phyloP scores from a whole-genome alignment of 2,329 filamentous ascomycete genomes.

The Fusarium vanettenii region DNA sequence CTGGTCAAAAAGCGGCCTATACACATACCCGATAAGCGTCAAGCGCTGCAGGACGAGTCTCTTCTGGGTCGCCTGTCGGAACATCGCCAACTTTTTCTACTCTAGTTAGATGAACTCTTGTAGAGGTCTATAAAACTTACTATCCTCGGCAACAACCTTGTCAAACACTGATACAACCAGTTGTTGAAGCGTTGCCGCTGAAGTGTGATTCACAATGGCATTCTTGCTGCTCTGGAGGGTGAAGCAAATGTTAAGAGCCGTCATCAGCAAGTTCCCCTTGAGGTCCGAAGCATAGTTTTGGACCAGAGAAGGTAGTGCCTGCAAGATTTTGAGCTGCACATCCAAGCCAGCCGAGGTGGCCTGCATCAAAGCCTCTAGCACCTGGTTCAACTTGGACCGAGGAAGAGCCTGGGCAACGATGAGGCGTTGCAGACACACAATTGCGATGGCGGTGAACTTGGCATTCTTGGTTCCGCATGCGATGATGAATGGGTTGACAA shows the following conservation, averaged over 20 bases:
- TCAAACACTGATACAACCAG: conserved; percentile 94
- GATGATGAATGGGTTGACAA: conserved; percentile 93
- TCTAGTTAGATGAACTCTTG: conserved; percentile 23
- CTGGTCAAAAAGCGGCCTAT: background rate
- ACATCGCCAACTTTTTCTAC: conserved; percentile 61
- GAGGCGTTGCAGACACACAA: conserved; percentile 89
- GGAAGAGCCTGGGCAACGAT: conserved; percentile 86
- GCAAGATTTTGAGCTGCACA: conserved; percentile 94
- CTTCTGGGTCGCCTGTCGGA: conserved; percentile 69
- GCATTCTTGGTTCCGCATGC: conserved; percentile 91
- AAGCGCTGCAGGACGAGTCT: conserved; percentile 79
- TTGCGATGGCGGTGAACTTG: conserved; percentile 88
- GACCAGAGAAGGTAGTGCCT: conserved; percentile 87
- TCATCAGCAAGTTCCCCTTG: conserved; percentile 83
- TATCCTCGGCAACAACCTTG: conserved; percentile 86
- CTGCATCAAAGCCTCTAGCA: conserved; percentile 88
- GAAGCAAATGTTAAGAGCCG: conserved; percentile 89
- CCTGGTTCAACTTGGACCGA: conserved; percentile 81
- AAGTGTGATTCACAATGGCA: conserved; percentile 93
- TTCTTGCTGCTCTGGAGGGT: conserved; percentile 92
- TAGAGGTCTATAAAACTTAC: conserved; percentile 56
- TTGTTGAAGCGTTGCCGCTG: conserved; percentile 95
- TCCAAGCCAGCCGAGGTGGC: conserved; percentile 85
- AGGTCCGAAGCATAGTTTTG: conserved; percentile 91
- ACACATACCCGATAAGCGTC: conserved; percentile 79